phyloP scores from a whole-genome alignment of 495 filamentous ascomycete genomes.

The Halenospora varia region DNA sequence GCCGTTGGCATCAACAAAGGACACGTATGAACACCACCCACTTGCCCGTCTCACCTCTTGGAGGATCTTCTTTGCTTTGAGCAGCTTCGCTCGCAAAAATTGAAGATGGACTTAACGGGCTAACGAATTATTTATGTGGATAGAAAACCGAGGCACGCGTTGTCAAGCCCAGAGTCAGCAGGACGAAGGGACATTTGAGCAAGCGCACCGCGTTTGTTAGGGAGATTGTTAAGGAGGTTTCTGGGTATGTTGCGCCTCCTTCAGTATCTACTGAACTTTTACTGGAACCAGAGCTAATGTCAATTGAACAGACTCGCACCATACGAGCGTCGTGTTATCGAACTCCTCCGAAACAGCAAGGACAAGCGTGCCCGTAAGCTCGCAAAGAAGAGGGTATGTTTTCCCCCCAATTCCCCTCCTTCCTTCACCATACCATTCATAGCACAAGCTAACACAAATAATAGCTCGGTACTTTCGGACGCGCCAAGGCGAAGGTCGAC shows the following conservation, averaged over 20 bases:
- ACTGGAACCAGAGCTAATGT: slow-evolving; percentile 14
- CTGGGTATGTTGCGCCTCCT: slow-evolving; percentile 56
- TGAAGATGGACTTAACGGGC: slow-evolving; percentile 38
- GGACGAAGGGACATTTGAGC: slow-evolving; percentile 86
- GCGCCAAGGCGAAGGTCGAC: slow-evolving; percentile 98
- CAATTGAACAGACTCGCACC: slow-evolving; percentile 68
- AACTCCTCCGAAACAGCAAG: slow-evolving; percentile 96
- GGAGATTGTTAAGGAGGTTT: slow-evolving; percentile 93
- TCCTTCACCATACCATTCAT: not conserved
- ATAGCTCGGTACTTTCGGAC: slow-evolving; percentile 91
- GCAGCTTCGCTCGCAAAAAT: slow-evolving; percentile 34
- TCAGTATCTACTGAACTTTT: not conserved
- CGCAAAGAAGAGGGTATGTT: slow-evolving; percentile 93
- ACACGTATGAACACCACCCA: slow-evolving; percentile 62
- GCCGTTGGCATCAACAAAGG: slow-evolving; percentile 82
- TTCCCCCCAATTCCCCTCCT: too few species aligned
- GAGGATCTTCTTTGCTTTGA: slow-evolving; percentile 55
- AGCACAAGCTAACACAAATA: not conserved
- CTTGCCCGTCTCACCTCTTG: slow-evolving; percentile 53
- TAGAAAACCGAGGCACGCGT: slow-evolving; percentile 90
- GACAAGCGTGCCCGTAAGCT: slow-evolving; percentile 99
- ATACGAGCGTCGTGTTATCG: slow-evolving; percentile 97
- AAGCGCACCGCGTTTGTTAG: slow-evolving; percentile 91
- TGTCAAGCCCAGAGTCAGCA: slow-evolving; percentile 80
- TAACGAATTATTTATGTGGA: slow-evolving; percentile 35